phyloP scores from a whole-genome alignment of 2,329 filamentous ascomycete genomes.

The Apiospora rasikravindrae region DNA sequence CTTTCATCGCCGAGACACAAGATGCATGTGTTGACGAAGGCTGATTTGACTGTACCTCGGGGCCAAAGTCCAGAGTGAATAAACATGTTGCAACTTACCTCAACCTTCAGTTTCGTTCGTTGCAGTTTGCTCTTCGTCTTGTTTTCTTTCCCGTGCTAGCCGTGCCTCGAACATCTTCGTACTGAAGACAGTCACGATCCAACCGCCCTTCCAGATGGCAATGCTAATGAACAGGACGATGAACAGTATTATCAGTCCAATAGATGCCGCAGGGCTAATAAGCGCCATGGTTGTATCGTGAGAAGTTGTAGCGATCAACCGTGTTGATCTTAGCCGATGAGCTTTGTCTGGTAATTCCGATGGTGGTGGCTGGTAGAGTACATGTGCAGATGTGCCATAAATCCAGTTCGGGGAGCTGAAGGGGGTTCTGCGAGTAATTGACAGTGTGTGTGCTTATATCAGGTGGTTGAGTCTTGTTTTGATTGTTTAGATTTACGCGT shows the following conservation, averaged over 20 bases:
- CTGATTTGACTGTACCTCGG: neutral
- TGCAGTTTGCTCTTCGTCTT: neutral
- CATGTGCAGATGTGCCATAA: neutral
- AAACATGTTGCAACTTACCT: neutral
- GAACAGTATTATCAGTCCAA: constrained; percentile 38
- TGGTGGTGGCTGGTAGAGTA: neutral
- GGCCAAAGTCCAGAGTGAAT: neutral
- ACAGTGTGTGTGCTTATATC: neutral
- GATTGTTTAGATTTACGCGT: neutral
- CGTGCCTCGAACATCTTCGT: constrained; percentile 29
- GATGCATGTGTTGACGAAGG: neutral
- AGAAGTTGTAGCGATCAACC: neutral
- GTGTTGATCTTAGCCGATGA: neutral
- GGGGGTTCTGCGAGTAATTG: neutral
- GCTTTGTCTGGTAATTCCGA: neutral
- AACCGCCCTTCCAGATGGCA: constrained; percentile 32
- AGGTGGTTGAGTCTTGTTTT: neutral
- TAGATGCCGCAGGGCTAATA: constrained; percentile 29
- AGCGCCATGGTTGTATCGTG: constrained; percentile 21
- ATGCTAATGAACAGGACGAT: constrained; percentile 30
- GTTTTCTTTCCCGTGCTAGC: constrained; percentile 24
- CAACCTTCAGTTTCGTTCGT: neutral
- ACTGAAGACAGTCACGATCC: constrained; percentile 32
- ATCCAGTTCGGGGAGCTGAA: too few relatives aligned
- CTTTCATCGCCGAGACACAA: neutral